Conservation (phyloP, 1,284 basidiomycete genomes). For the Ganoderma lingzhi region DNA sequence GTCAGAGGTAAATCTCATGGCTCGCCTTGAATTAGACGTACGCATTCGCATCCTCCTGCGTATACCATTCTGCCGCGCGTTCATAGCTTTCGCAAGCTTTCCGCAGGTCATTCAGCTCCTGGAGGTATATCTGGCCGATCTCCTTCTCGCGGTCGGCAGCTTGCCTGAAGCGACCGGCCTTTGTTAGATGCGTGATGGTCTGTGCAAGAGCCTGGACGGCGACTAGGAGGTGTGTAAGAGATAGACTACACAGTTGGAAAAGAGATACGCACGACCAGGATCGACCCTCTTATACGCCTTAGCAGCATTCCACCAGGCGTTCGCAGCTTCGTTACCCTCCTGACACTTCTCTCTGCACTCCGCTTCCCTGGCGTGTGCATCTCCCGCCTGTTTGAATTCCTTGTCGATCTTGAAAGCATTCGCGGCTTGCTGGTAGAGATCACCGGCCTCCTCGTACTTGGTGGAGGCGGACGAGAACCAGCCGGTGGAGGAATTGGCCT, state of each 20-base stretch:
- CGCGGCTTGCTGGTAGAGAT: slow-evolving; percentile 93
- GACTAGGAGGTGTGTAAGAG: slow-evolving; percentile 55
- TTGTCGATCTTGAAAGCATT: slow-evolving; percentile 97
- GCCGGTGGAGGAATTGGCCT: slow-evolving; percentile 80
- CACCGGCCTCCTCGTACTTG: slow-evolving; percentile 94
- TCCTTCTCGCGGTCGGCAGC: slow-evolving; percentile 98
- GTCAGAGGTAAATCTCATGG: slow-evolving; percentile 3
- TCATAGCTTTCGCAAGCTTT: slow-evolving; percentile 93
- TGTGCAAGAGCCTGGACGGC: slow-evolving; percentile 91
- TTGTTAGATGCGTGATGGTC: slow-evolving; percentile 86
- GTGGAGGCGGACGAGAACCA: slow-evolving; percentile 87
- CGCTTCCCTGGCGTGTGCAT: slow-evolving; percentile 89
- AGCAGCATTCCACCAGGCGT: slow-evolving; percentile 96
- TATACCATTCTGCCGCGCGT: slow-evolving; percentile 97
- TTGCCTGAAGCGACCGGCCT: slow-evolving; percentile 93
- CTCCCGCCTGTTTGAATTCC: slow-evolving; percentile 89
- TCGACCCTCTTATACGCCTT: slow-evolving; percentile 92
- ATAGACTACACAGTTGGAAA: background rate
- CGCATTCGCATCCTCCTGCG: slow-evolving; percentile 96
- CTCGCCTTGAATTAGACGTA: slow-evolving; percentile 53
- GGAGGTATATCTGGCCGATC: slow-evolving; percentile 92
- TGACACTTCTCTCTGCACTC: slow-evolving; percentile 89
- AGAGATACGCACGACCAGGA: slow-evolving; percentile 73
- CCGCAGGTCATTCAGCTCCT: slow-evolving; percentile 76
- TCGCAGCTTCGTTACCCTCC: slow-evolving; percentile 92